These are phyloP conservation scores for Fusarium redolens DNA, from an alignment of 2,329 filamentous ascomycete species.

Conservation along the genomic window DNA sequence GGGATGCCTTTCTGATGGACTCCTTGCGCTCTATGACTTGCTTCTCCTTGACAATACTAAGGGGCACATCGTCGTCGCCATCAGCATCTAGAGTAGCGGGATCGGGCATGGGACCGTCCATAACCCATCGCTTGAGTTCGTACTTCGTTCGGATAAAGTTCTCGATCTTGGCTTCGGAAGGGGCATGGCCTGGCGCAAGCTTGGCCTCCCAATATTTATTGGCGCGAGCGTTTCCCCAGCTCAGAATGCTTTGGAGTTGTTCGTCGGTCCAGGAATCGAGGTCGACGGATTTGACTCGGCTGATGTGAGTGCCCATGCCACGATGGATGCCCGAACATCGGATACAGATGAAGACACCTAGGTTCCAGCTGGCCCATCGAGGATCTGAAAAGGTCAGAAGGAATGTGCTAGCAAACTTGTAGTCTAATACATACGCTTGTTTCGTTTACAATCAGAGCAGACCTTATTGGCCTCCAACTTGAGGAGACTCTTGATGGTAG, in stretches of 20 bases:
- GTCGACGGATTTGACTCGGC: conserved; percentile 96
- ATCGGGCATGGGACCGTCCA: conserved; percentile 95
- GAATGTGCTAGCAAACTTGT: not conserved
- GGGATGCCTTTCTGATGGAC: conserved; percentile 69
- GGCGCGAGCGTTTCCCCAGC: conserved; percentile 94
- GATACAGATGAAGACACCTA: conserved; percentile 97
- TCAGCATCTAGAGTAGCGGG: conserved; percentile 86
- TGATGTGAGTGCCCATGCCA: conserved; percentile 99
- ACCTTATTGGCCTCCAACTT: conserved; percentile 96
- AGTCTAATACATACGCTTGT: conserved; percentile 79
- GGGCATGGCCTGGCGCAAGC: conserved; percentile 87
- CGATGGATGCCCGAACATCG: conserved; percentile 98
- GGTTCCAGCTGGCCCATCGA: conserved; percentile 98
- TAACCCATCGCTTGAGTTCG: conserved; percentile 98
- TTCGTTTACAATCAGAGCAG: conserved; percentile 98
- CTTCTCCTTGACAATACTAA: conserved; percentile 74
- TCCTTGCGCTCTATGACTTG: conserved; percentile 71
- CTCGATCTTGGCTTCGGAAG: conserved; percentile 97
- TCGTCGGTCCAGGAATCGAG: conserved; percentile 99
- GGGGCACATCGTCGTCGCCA: conserved; percentile 83
- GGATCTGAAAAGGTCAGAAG: conserved; percentile 71
- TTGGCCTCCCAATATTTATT: conserved; percentile 99
- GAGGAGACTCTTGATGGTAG: conserved; percentile 92
- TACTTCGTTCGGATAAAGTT: conserved; percentile 99
- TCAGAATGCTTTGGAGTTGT: conserved; percentile 91